These are phyloP conservation scores for Cytospora piceicola DNA, from an alignment of 2,329 filamentous ascomycete genomes.

Conservation along the genomic window DNA sequence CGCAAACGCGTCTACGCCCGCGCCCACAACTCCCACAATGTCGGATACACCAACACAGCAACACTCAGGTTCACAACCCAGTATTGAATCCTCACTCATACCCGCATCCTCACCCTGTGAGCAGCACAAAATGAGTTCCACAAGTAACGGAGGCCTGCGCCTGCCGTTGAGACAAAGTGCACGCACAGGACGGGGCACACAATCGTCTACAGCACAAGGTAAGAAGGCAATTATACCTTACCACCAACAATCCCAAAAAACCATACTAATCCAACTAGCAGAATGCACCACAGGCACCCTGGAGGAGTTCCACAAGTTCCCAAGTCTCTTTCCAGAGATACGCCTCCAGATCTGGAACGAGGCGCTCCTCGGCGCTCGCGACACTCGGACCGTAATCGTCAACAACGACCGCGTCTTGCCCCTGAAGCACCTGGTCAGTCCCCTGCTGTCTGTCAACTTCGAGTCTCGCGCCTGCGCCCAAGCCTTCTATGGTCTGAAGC, in stretches of 20 bases:
- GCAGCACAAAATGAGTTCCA: not conserved
- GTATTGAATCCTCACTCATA: not conserved
- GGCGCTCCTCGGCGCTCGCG: not conserved
- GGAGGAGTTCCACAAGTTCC: not conserved
- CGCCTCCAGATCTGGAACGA: slow-evolving; percentile 12
- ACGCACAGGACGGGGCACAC: not conserved
- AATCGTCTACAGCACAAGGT: too few species aligned
- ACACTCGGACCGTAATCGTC: slow-evolving; percentile 8
- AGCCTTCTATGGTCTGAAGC: slow-evolving; percentile 13
- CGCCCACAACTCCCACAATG: not conserved
- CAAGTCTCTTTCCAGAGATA: not conserved
- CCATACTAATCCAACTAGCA: not conserved
- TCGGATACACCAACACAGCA: not conserved
- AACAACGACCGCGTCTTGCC: not conserved
- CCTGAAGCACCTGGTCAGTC: slow-evolving; percentile 2
- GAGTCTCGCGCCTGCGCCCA: slow-evolving; percentile 13
- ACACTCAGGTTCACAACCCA: not conserved
- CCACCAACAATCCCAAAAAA: too few species aligned
- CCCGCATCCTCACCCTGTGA: not conserved
- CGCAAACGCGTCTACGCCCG: too few species aligned
- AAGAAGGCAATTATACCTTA: too few species aligned
- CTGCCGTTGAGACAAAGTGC: not conserved
- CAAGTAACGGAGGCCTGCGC: not conserved
- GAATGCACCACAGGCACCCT: not conserved
- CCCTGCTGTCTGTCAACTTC: not conserved